A percentile compares a stretch with the other conserved stretches of the same genome.
Conservation (phyloP, 108 stramenopile species). For the Mediolabrus comicus region DNA sequence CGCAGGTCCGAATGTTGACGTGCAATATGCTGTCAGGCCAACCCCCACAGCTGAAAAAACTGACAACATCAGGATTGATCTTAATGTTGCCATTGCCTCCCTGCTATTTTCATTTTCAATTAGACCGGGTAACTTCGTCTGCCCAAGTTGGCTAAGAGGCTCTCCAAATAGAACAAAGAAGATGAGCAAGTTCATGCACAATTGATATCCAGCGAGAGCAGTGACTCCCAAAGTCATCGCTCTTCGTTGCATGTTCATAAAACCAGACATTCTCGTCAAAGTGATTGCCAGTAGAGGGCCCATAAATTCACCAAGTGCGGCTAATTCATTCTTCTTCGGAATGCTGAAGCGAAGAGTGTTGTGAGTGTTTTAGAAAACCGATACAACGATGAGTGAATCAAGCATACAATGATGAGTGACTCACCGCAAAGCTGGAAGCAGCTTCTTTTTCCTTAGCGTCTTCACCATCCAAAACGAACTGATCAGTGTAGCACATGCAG, state of each 20-base stretch:
- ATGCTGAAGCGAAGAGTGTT: too few species aligned
- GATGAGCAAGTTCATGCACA: conserved; percentile 66
- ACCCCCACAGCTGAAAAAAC: conserved; percentile 50
- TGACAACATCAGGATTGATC: conserved; percentile 62
- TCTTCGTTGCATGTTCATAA: conserved; percentile 66
- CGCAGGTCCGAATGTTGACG: conserved; percentile 50
- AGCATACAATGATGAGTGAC: too few species aligned
- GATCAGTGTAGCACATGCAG: conserved; percentile 67
- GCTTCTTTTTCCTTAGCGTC: conserved; percentile 47
- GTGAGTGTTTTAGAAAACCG: too few species aligned
- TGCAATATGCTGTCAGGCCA: conserved; percentile 51
- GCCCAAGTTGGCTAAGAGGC: conserved; percentile 70
- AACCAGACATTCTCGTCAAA: conserved; percentile 66
- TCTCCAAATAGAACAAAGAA: conserved; percentile 84
- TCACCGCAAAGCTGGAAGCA: conserved; percentile 62
- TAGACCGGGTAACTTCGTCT: conserved; percentile 70
- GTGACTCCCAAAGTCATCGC: conserved; percentile 71
- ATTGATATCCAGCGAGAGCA: conserved; percentile 68
- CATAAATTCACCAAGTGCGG: conserved; percentile 58
- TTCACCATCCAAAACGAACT: conserved; percentile 65
- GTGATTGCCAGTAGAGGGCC: conserved; percentile 78
- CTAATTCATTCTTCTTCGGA: conserved; percentile 57
- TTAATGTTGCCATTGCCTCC: conserved; percentile 52
- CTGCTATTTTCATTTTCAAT: conserved; percentile 53
- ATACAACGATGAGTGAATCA: too few species aligned